These are phyloP conservation scores for Malus hybrid DNA, from an alignment of 331 rosid species.

Conservation along the genomic window DNA sequence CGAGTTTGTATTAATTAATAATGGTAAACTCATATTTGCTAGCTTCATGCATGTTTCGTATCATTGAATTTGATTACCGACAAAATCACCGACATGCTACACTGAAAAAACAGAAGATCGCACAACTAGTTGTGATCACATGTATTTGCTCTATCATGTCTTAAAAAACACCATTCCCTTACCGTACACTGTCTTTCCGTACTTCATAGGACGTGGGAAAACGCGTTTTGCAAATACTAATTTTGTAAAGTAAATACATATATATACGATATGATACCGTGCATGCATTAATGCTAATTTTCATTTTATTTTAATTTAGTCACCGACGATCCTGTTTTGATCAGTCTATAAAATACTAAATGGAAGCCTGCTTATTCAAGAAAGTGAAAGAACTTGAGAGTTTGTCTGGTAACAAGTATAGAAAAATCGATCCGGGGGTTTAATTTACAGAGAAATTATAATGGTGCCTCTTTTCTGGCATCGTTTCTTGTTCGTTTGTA, in stretches of 20 bases:
- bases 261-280: too few species aligned
- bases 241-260: background rate
- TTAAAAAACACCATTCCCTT: background rate
- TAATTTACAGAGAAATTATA: constrained; percentile 7
- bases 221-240: constrained; percentile 15
- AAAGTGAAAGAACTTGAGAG: background rate
- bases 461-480: constrained; percentile 32
- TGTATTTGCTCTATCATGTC: constrained; percentile 22
- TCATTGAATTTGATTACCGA: background rate
- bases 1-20: too few species aligned
- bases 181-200: background rate
- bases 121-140: constrained; percentile 15
- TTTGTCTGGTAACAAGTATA: background rate
- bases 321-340: constrained; percentile 55
- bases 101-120: background rate
- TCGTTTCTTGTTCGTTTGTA: constrained; percentile 18
- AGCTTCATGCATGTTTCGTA: too few species aligned
- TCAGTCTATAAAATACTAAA: constrained; percentile 31
- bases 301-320: constrained; percentile 21
- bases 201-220: constrained; percentile 12
- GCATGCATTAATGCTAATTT: too few species aligned
- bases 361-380: constrained; percentile 8
- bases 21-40: too few species aligned
- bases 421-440: background rate
- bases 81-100: constrained; percentile 20